Percentiles rank a stretch among this genome's conserved stretches.
Evolutionary conservation across 768 basidiomycete species (phyloP).

Genomic region (Hygrocybe coccinea): DNA sequence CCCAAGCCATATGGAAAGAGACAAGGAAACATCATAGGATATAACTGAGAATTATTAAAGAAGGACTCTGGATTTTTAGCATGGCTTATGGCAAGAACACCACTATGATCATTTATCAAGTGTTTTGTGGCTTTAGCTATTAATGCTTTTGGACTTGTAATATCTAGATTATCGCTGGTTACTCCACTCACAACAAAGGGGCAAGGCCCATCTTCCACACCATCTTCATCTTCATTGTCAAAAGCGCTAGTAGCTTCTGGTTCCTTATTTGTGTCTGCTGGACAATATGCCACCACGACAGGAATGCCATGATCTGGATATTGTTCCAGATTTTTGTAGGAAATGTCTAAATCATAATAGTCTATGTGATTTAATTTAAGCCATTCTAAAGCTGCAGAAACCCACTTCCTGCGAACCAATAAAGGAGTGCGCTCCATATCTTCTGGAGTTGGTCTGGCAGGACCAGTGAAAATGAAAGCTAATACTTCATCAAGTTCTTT

Average conservation of each 20-base stretch:
- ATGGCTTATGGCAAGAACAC: slow-evolving; percentile 21
- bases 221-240: slow-evolving; percentile 19
- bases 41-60: slow-evolving; percentile 24
- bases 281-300: slow-evolving; percentile 20
- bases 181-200: slow-evolving; percentile 39
- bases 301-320: too few species aligned
- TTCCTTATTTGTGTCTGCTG: slow-evolving; percentile 1
- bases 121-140: slow-evolving; percentile 22
- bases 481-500: slow-evolving; percentile 32
- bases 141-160: slow-evolving; percentile 12
- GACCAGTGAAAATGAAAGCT: slow-evolving; percentile 30
- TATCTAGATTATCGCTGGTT: slow-evolving; percentile 18
- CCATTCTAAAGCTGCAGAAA: too few species aligned
- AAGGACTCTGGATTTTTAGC: slow-evolving; percentile 14
- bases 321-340: too few species aligned
- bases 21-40: slow-evolving; percentile 33
- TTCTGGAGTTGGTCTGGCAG: slow-evolving; percentile 18
- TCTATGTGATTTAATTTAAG: too few species aligned
- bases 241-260: slow-evolving; percentile 8
- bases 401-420: too few species aligned
- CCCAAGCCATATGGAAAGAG: slow-evolving; percentile 32
- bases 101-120: slow-evolving; percentile 10
- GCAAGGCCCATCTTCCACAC: slow-evolving; percentile 26
- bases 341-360: too few species aligned
- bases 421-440: too few species aligned